Percentiles rank a stretch among this genome's conserved stretches.
Evolutionary conservation across 2,329 filamentous ascomycete genomes (phyloP).

Genomic region (Aspergillus ustus): DNA sequence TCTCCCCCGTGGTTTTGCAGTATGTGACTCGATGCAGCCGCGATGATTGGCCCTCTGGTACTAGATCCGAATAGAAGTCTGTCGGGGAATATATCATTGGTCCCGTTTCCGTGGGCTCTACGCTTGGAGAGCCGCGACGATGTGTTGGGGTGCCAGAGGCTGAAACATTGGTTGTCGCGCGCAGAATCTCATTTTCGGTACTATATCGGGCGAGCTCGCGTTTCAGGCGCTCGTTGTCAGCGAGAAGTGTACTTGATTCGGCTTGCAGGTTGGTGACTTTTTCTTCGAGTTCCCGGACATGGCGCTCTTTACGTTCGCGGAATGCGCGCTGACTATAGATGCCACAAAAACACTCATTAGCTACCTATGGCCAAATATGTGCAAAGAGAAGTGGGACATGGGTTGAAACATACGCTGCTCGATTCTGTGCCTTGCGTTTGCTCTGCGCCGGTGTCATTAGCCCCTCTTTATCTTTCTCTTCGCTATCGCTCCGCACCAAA

Average conservation of each 20-base stretch:
- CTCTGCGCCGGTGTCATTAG: constrained; percentile 60
- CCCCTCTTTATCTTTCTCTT: constrained; percentile 61
- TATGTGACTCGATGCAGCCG: constrained; percentile 72
- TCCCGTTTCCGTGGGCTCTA: constrained; percentile 59
- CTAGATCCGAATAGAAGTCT: constrained; percentile 70
- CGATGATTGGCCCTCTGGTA: constrained; percentile 50
- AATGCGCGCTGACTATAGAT: constrained; percentile 83
- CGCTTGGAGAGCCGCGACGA: neutral
- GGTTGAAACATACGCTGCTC: constrained; percentile 65
- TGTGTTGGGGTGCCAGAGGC: neutral
- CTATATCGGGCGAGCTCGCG: constrained; percentile 80
- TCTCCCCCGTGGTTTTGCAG: constrained; percentile 67
- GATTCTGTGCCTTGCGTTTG: constrained; percentile 72
- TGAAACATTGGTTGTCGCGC: constrained; percentile 68
- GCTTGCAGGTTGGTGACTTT: constrained; percentile 80
- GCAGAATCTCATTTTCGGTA: constrained; percentile 91
- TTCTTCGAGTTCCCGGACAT: constrained; percentile 89
- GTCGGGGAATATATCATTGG: constrained; percentile 73
- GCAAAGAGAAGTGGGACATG: neutral
- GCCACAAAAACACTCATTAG: neutral
- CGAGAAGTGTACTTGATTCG: constrained; percentile 70
- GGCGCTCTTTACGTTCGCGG: constrained; percentile 91
- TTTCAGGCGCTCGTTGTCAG: constrained; percentile 86
- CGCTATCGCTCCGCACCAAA: constrained; percentile 53
- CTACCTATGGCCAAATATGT: neutral